Conservation (phyloP, 805 yeast genomes). For the Hanseniaspora pseudoguilliermondii region DNA sequence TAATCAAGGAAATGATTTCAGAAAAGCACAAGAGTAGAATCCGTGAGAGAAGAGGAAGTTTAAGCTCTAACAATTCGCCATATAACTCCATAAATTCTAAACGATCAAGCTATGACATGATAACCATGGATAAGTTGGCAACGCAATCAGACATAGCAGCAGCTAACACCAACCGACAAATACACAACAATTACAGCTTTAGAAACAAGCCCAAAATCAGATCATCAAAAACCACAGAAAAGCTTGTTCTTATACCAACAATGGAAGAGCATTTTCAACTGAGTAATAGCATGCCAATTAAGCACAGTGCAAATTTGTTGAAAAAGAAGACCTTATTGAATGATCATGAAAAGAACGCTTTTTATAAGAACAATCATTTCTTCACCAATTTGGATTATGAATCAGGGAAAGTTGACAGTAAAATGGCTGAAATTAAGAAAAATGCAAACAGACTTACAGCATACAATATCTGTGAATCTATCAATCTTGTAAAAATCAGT, state of each 20-base stretch:
- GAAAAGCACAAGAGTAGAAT: neutral
- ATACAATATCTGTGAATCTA: constrained; percentile 75
- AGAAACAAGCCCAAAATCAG: constrained; percentile 36
- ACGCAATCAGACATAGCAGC: constrained; percentile 30
- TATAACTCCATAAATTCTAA: neutral
- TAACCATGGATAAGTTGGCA: constrained; percentile 15
- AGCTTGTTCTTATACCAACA: constrained; percentile 68
- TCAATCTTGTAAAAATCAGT: constrained; percentile 50
- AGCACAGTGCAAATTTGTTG: neutral
- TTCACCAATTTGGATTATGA: constrained; percentile 34
- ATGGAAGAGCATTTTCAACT: constrained; percentile 11
- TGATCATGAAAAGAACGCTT: neutral
- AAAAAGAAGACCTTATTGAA: neutral
- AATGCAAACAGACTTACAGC: constrained; percentile 59
- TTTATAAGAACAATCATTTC: constrained; percentile 13
- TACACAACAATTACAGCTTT: constrained; percentile 1
- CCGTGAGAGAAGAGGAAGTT: neutral
- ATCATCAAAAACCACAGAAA: constrained; percentile 76
- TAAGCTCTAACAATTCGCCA: neutral
- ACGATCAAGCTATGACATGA: constrained; percentile 12
- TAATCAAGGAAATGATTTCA: constrained; percentile 9
- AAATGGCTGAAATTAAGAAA: neutral
- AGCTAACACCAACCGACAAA: constrained; percentile 22
- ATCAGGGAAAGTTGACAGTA: constrained; percentile 35
- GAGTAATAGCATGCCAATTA: constrained; percentile 14